A percentile compares a stretch with the other conserved stretches of the same genome.
These are phyloP conservation scores for Rasamsonia emersonii DNA, from an alignment of 2,329 filamentous ascomycete genomes.

Conservation along the genomic window DNA sequence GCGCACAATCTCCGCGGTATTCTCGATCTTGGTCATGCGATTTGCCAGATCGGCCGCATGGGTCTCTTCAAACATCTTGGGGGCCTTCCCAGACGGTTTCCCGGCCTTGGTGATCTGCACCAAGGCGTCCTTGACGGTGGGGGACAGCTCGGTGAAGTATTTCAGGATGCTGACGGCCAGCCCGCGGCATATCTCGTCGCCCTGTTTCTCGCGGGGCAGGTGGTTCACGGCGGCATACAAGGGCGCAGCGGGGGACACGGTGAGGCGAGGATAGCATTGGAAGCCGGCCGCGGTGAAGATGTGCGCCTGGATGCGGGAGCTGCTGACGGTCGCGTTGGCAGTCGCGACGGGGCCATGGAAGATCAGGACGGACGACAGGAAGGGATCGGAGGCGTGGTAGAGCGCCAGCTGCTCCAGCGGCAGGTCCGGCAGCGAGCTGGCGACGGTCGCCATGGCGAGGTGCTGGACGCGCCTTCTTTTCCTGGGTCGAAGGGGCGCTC, in stretches of 20 bases:
- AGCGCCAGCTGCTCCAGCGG: constrained; percentile 74
- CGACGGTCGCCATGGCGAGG: constrained; percentile 69
- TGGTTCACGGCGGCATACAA: constrained; percentile 86
- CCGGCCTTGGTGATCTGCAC: constrained; percentile 44
- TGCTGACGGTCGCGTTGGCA: constrained; percentile 75
- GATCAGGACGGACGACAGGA: constrained; percentile 70
- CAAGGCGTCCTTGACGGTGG: constrained; percentile 64
- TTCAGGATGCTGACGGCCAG: constrained; percentile 89
- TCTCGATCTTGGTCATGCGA: constrained; percentile 74
- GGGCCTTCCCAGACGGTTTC: constrained; percentile 52
- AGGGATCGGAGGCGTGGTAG: constrained; percentile 81
- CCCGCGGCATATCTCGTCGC: constrained; percentile 84
- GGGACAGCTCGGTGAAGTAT: constrained; percentile 83
- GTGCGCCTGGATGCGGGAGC: constrained; percentile 89
- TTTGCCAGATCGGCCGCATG: constrained; percentile 88
- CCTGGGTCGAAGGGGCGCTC: too few species aligned
- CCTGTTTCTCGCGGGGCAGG: constrained; percentile 87
- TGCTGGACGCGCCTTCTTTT: constrained; percentile 8
- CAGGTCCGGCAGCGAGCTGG: constrained; percentile 64
- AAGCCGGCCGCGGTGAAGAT: constrained; percentile 84
- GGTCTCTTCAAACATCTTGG: constrained; percentile 74
- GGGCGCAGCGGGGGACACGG: constrained; percentile 83
- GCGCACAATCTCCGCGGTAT: constrained; percentile 61
- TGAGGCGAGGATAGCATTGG: constrained; percentile 81
- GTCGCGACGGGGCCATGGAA: constrained; percentile 91